Evolutionary conservation across 768 basidiomycete genomes (phyloP).

Genomic region (Phylloporus sp.): DNA sequence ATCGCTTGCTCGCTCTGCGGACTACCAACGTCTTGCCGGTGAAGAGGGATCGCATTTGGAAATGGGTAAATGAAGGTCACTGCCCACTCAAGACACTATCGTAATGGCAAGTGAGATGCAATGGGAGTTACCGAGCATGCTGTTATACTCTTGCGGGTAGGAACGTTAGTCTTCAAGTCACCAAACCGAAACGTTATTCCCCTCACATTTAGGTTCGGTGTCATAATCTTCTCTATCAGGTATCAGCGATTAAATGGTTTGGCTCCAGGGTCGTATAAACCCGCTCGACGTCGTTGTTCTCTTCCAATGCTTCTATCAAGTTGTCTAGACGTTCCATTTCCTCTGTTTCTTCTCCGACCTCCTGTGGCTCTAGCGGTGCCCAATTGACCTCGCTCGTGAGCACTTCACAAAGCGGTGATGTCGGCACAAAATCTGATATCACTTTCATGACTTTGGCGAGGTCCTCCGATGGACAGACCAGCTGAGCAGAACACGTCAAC

Average conservation of each 20-base stretch:
- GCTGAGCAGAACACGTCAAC: conserved; percentile 27
- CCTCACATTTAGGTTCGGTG: background rate
- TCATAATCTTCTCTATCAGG: conserved; percentile 8
- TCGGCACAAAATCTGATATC: conserved; percentile 24
- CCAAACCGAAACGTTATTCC: too few species aligned
- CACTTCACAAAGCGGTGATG: conserved; percentile 35
- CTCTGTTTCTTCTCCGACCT: conserved; percentile 36
- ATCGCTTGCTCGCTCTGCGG: conserved; percentile 1
- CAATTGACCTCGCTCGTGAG: conserved; percentile 52
- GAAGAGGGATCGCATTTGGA: background rate
- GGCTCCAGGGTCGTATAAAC: conserved; percentile 54
- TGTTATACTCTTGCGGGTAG: background rate
- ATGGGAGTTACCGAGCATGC: background rate
- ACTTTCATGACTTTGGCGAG: conserved; percentile 38
- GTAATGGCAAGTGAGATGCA: background rate
- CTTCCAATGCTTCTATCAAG: conserved; percentile 52
- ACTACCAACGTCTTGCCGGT: background rate
- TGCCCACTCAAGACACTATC: background rate
- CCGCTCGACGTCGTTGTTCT: conserved; percentile 52
- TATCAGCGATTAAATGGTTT: conserved; percentile 23
- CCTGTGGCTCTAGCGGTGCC: conserved; percentile 42
- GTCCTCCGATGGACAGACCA: conserved; percentile 41
- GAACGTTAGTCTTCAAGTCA: background rate
- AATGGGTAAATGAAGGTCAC: background rate
- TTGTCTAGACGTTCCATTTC: conserved; percentile 34